A percentile compares a stretch with the other conserved stretches of the same genome.
These are phyloP conservation scores for Astragalus glycyphyllos DNA, from an alignment of 306 rosid genomes.

Conservation along the genomic window DNA sequence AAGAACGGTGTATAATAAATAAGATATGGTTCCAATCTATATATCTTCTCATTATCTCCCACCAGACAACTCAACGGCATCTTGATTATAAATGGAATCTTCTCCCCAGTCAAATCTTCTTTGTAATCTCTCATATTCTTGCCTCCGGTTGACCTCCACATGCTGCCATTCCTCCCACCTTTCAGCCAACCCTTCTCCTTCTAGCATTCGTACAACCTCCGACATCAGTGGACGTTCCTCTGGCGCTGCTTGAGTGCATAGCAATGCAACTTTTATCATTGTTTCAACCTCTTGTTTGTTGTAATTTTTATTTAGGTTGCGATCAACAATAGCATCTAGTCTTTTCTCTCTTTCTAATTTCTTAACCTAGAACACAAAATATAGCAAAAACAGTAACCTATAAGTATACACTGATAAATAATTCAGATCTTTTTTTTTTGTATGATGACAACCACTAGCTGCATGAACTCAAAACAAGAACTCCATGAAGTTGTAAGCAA, in stretches of 20 bases:
- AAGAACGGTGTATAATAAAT: conserved; percentile 17
- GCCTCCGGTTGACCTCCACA: conserved; percentile 86
- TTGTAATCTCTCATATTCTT: conserved; percentile 86
- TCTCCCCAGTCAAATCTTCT: conserved; percentile 99
- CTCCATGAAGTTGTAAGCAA: not conserved
- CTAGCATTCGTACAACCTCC: conserved; percentile 95
- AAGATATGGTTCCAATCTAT: conserved; percentile 10
- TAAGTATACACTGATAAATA: conserved; percentile 29
- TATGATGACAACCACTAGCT: conserved; percentile 26
- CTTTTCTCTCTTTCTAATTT: conserved; percentile 90
- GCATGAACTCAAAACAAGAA: not conserved
- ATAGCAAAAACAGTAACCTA: conserved; percentile 10
- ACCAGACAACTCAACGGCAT: conserved; percentile 93
- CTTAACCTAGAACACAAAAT: conserved; percentile 67
- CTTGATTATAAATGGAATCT: conserved; percentile 86
- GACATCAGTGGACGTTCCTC: conserved; percentile 98
- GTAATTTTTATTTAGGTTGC: conserved; percentile 66
- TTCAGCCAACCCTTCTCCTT: conserved; percentile 99
- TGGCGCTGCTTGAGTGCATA: conserved; percentile 93
- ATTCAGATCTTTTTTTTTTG: conserved; percentile 8
- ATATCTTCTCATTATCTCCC: conserved; percentile 73
- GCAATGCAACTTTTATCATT: conserved; percentile 93
- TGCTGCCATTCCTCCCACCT: conserved; percentile 99
- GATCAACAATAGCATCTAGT: conserved; percentile 80
- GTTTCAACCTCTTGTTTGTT: conserved; percentile 84